phyloP scores from a whole-genome alignment of 345 rosid species.

The Clausena lansium region DNA sequence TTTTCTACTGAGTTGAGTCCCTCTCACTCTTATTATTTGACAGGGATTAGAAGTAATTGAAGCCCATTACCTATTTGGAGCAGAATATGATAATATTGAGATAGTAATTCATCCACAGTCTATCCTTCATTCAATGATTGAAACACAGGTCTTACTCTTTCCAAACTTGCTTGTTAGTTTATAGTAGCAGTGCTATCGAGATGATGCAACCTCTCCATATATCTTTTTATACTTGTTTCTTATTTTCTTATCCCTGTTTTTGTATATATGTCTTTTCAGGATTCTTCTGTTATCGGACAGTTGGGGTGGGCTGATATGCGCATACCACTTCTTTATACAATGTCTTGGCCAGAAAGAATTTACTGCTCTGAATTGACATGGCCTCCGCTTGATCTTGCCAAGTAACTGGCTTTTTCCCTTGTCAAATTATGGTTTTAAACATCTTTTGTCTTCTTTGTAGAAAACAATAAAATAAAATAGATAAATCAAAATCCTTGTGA shows the following conservation, averaged over 20 bases:
- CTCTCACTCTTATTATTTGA: constrained; percentile 4
- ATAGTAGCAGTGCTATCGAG: not conserved
- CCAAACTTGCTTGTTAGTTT: not conserved
- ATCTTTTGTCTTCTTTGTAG: not conserved
- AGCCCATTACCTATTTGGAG: constrained; percentile 96
- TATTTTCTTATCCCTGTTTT: not conserved
- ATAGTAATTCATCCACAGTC: constrained; percentile 95
- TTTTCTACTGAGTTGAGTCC: not conserved
- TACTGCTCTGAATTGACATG: constrained; percentile 92
- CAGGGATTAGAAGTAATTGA: constrained; percentile 98
- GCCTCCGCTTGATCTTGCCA: constrained; percentile 98
- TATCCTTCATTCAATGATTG: constrained; percentile 90
- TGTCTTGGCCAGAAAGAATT: constrained; percentile 97
- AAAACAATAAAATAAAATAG: not conserved
- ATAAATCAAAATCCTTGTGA: not conserved
- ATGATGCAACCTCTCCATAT: not conserved
- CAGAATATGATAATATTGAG: constrained; percentile 82
- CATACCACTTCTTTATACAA: constrained; percentile 84
- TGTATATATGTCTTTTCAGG: constrained; percentile 41
- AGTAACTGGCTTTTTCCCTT: constrained; percentile 41
- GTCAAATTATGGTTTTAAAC: constrained; percentile 2
- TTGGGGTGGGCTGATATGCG: constrained; percentile 99
- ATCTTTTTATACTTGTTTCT: not conserved
- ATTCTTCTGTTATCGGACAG: constrained; percentile 92
- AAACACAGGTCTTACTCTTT: constrained; percentile 66